Evolutionary conservation across 331 rosid species (phyloP), one percentile per base, ranked within the genome.

Genomic region (Telfairia occidentalis): DNA sequence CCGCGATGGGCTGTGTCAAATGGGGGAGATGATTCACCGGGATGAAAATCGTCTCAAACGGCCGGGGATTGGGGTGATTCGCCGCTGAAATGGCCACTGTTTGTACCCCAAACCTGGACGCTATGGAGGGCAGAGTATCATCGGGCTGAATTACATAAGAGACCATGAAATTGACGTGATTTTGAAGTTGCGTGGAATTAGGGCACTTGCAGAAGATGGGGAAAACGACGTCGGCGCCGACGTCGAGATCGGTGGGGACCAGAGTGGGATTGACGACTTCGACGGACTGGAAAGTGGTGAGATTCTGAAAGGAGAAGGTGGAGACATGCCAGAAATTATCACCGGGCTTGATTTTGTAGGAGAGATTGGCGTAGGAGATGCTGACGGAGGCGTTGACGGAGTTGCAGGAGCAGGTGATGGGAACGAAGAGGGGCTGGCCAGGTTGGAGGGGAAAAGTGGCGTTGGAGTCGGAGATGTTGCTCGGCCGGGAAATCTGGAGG

Each of bases 121-220:
- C 96, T 11, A 95, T 79, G 1, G 88, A 71, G 7, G 93, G 78
- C 1, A 90, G 2, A 46, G 65, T 91, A 28, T 95, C 99, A 19
- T 73, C 71, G 5, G 96, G 99, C 2, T 86, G 97, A 16, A 90
- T 79, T 5, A 92, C 92, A 78, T 95, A 95, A 19, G 98, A 85
- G 16, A 95, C 77, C 29, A 92, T 81, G 74, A 57, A 82, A 38
- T 78, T 86, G 21, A 28, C 49, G 21, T 48, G 30, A 38, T 76
- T 84, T 15, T 21, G 78, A 78, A 21, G 0, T 54, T 72, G 87
- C 49, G 85, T 72, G 2, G 19, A 53, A 78, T 29, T 86, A 0
- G 99, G 99, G 28, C 99, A 95, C 82, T 76, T 87, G 78, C 97
- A 95, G 74, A 95, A 95, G 63, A 95, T 55, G 0, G 98, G 98